phyloP scores from a whole-genome alignment of 352 stramenopile species.

The Blastocystis sp. region DNA sequence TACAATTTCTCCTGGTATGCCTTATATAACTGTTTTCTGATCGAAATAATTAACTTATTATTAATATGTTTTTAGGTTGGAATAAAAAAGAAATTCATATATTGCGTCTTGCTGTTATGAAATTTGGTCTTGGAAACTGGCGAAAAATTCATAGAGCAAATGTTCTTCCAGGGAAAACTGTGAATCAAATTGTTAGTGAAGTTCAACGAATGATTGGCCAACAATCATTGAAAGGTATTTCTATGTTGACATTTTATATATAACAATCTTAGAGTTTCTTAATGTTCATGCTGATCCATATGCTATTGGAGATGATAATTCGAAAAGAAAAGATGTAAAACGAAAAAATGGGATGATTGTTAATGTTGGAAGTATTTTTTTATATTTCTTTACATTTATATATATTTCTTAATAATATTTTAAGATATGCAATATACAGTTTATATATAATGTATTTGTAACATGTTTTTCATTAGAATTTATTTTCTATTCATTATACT shows the following conservation, averaged over 20 bases:
- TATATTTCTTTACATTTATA: neutral
- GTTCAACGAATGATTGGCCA: constrained; percentile 31
- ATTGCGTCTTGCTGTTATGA: constrained; percentile 28
- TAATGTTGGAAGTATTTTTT: constrained; percentile 18
- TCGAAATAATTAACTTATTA: no score
- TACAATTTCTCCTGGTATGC: constrained; percentile 10
- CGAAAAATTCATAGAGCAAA: neutral
- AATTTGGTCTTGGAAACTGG: constrained; percentile 30
- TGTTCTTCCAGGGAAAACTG: constrained; percentile 27
- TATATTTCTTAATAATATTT: no score
- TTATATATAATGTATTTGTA: no score
- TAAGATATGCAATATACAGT: no score
- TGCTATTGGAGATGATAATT: constrained; percentile 30
- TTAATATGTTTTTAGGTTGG: constrained; percentile 12
- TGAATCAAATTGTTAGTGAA: constrained; percentile 29
- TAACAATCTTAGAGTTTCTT: constrained; percentile 19
- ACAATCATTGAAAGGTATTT: constrained; percentile 27
- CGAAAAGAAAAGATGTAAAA: constrained; percentile 17
- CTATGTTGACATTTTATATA: neutral
- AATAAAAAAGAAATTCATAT: constrained; percentile 18
- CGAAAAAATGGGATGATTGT: constrained; percentile 34
- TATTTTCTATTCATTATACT: no score
- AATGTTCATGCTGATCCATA: constrained; percentile 18
- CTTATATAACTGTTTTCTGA: no score
- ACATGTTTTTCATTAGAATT: no score